Evolutionary conservation across 805 yeast genomes (phyloP), one percentile per base, ranked within the genome.

Genomic region (Yarrowia keelungensis): DNA sequence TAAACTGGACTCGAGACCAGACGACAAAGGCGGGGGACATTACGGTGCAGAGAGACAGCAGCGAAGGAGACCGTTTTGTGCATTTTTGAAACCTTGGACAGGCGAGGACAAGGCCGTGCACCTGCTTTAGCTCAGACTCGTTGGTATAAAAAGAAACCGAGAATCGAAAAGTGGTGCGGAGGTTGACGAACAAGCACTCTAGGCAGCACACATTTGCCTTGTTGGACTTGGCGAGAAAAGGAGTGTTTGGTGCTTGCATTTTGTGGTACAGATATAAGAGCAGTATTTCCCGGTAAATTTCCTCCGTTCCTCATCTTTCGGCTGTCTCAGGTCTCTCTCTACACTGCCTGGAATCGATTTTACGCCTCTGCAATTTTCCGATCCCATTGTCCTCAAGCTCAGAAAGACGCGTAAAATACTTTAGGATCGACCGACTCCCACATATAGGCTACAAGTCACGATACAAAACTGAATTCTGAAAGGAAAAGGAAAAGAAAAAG

Each of bases 61-160:
- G 43, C 43, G 58, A 53, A 38, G 43, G 58, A 53, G 58, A 38
- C 58, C 58, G 58, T 38, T 38, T 38, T 38, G 58, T 53, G 58
- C 58, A 53, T 53, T 53, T 38, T 50, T 38, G 16, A 36, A 53
- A 50, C 54, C 54, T 50, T 26, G 14, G 35, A 50, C 35, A 35
- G 58, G 15, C 58, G 43, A 26, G 32, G 32, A 26, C 32, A 26
- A 26, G 32, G 32, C 32, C 32, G 32, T 26, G 32, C 32, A 5
- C 32, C 32, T 5, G 32, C 32, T 53, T 53, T 53, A 32, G 58
- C 41, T 53, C 38, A 10, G 43, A 12, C 12, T 35, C 15, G 36
- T 7, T 15, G 56, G 14, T 45, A 45, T 9, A 45, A 45, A 45
- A 45, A 45, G 49, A 45, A 16, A 15, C 19, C 19, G 46, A 47